phyloP scores from a whole-genome alignment of 2,329 filamentous ascomycete genomes.

The Pseudogymnoascus sp. region DNA sequence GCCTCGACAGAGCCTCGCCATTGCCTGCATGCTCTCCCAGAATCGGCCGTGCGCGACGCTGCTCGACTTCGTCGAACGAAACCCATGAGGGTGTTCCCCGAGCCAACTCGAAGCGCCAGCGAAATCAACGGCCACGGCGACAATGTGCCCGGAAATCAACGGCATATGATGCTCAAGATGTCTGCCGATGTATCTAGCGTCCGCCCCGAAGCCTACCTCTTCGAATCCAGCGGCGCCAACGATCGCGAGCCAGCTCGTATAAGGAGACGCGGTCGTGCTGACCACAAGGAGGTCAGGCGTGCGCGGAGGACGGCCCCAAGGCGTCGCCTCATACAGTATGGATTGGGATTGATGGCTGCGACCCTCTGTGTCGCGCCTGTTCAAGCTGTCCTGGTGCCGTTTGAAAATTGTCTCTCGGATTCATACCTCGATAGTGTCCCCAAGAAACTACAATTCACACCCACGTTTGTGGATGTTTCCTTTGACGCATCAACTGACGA shows the following conservation, averaged over 20 bases:
- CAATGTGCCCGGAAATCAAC: not conserved
- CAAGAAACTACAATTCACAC: slow-evolving; percentile 68
- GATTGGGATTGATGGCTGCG: slow-evolving; percentile 17
- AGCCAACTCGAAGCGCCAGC: not conserved
- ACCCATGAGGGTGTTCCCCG: not conserved
- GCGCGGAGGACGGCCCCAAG: not conserved
- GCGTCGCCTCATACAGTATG: not conserved
- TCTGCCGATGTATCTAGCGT: not conserved
- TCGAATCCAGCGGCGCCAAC: not conserved
- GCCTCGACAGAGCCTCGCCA: slow-evolving; percentile 4
- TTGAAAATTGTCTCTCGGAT: slow-evolving; percentile 73
- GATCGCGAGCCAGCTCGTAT: not conserved
- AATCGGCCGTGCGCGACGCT: slow-evolving; percentile 2
- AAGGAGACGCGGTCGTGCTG: not conserved
- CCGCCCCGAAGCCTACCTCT: not conserved
- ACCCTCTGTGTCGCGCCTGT: slow-evolving; percentile 33
- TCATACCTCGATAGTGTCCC: slow-evolving; percentile 51
- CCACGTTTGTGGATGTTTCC: slow-evolving; percentile 63
- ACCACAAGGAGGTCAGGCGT: not conserved
- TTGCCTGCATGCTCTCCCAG: slow-evolving; percentile 6
- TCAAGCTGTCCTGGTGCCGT: slow-evolving; percentile 61
- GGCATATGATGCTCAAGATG: slow-evolving; percentile 1
- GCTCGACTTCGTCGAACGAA: slow-evolving; percentile 1
- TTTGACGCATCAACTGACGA: slow-evolving; percentile 56
- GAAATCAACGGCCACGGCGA: not conserved